Percentiles rank a stretch among this genome's conserved stretches.
phyloP scores from a whole-genome alignment of 2,329 filamentous ascomycete species.

The Monilinia vaccinii-corymbosi region DNA sequence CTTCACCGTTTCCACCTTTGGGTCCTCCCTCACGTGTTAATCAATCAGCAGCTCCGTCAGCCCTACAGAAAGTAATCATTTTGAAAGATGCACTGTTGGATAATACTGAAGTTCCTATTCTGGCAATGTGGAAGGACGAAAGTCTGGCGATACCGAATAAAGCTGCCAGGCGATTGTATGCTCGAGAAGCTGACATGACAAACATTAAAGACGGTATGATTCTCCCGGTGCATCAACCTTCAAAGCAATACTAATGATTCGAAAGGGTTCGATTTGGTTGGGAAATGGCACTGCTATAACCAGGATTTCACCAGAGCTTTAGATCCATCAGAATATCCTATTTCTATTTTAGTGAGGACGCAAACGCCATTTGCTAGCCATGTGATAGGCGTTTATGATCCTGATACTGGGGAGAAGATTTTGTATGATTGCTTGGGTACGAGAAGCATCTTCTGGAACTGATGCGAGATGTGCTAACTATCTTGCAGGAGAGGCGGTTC shows the following conservation, averaged over 20 bases:
- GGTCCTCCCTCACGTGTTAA: conserved; percentile 52
- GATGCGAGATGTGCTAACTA: neutral
- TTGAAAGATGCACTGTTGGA: conserved; percentile 73
- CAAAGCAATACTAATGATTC: neutral
- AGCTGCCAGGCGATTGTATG: conserved; percentile 40
- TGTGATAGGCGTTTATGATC: conserved; percentile 55
- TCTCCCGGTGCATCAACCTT: neutral
- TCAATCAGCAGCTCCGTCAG: conserved; percentile 49
- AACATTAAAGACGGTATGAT: conserved; percentile 33
- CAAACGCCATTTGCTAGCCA: conserved; percentile 49
- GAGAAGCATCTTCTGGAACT: neutral
- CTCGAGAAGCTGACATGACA: conserved; percentile 33
- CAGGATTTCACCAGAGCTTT: conserved; percentile 56
- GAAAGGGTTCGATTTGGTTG: conserved; percentile 42
- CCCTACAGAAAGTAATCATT: conserved; percentile 62
- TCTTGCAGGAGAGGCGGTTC: conserved; percentile 46
- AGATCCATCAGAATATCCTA: conserved; percentile 53
- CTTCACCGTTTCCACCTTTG: conserved; percentile 55
- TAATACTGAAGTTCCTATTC: conserved; percentile 63
- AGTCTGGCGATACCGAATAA: conserved; percentile 66
- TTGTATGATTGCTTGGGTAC: conserved; percentile 52
- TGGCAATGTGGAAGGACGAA: conserved; percentile 75
- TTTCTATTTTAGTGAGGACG: conserved; percentile 53
- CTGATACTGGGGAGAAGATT: conserved; percentile 40
- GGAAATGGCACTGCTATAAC: conserved; percentile 52